Conservation (phyloP, 805 yeast genomes). For the Yamadazyma sp. region DNA sequence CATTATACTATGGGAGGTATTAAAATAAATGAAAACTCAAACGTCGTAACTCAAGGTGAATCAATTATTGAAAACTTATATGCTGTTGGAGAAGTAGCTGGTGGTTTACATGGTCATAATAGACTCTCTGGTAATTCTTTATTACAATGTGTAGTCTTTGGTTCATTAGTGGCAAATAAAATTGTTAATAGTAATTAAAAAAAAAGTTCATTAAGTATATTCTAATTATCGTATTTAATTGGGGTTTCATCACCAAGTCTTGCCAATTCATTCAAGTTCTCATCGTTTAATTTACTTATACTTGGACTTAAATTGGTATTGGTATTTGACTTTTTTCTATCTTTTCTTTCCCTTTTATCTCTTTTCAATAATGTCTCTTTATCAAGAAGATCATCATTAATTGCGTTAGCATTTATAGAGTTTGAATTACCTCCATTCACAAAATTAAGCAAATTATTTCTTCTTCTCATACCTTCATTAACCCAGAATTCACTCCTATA, state of each 20-base stretch:
- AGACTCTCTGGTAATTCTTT: slow-evolving; percentile 43
- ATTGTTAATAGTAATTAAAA: too few species aligned
- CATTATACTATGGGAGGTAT: slow-evolving; percentile 75
- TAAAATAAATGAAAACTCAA: slow-evolving; percentile 45
- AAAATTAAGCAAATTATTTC: slow-evolving; percentile 34
- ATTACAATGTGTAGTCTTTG: slow-evolving; percentile 43
- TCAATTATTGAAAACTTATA: slow-evolving; percentile 38
- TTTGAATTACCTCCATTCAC: slow-evolving; percentile 9
- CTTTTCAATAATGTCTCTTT: slow-evolving; percentile 28
- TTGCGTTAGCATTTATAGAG: neutral
- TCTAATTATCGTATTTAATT: too few species aligned
- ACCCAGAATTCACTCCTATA: slow-evolving; percentile 94
- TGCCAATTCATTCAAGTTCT: slow-evolving; percentile 13
- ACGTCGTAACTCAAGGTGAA: slow-evolving; percentile 32
- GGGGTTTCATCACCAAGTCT: slow-evolving; percentile 5
- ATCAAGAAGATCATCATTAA: slow-evolving; percentile 11
- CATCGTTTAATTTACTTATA: slow-evolving; percentile 15
- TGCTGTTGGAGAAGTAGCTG: slow-evolving; percentile 46
- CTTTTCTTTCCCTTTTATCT: slow-evolving; percentile 40
- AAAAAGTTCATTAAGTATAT: too few species aligned
- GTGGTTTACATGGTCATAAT: slow-evolving; percentile 47
- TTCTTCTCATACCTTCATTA: slow-evolving; percentile 68
- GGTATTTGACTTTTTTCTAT: slow-evolving; percentile 28
- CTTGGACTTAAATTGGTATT: slow-evolving; percentile 5
- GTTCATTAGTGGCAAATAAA: slow-evolving; percentile 4